Evolutionary conservation across 225 moss, liverwort and hornwort genomes (phyloP).

Genomic region (Anthoceros angustus): DNA sequence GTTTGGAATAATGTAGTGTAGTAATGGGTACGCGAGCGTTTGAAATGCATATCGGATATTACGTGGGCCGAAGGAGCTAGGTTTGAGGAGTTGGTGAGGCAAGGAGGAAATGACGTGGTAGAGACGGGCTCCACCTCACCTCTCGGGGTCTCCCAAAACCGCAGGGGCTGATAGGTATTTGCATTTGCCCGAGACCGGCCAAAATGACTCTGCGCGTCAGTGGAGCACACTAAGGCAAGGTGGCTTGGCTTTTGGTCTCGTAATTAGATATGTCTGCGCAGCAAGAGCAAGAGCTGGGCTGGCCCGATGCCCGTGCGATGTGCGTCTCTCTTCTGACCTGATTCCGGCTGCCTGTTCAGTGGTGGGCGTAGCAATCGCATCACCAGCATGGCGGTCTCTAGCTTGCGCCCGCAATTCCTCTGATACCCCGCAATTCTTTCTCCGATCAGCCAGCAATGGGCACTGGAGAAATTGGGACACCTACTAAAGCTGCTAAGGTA

Average conservation of each 20-base stretch:
- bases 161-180: background rate
- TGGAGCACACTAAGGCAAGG: background rate
- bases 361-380: background rate
- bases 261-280: too few relatives aligned
- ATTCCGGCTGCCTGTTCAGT: background rate
- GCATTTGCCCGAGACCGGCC: background rate
- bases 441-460: conserved; percentile 13
- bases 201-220: background rate
- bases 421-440: background rate
- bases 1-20: too few relatives aligned
- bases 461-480: conserved; percentile 25
- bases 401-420: background rate
- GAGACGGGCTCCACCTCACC: conserved; percentile 4
- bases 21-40: too few relatives aligned
- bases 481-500: conserved; percentile 21
- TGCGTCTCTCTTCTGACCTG: background rate
- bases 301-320: background rate
- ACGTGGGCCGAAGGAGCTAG: background rate
- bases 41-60: background rate
- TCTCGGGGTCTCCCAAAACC: conserved; percentile 3
- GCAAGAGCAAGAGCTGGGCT: too few relatives aligned
- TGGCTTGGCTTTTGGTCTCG: background rate
- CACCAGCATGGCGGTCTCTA: background rate
- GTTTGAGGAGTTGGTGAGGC: background rate
- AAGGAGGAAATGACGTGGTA: conserved; percentile 3